Base-by-base conservation (phyloP, 345 rosid species). In the Moricandia arvensis region DNA sequence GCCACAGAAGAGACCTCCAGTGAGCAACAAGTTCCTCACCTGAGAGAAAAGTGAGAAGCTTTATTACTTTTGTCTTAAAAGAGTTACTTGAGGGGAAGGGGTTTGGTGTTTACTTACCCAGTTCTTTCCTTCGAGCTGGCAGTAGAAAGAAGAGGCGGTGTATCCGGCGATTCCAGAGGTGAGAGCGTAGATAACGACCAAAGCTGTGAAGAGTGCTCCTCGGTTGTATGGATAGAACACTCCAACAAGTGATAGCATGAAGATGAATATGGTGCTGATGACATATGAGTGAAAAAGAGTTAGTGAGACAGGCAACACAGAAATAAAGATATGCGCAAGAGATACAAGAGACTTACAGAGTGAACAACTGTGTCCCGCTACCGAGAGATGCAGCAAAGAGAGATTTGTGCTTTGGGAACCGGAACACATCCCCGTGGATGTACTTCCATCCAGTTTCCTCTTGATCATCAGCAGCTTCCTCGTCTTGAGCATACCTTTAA, bases 391-490 rank as follows among this genome's bases (percentile, higher is more conserved):
- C 93, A 10, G 96, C 86, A 82, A 93, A 85, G 7, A 93, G 63
- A 58, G 98, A 93, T 54, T 88, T 85, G 81, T 78, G 60, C 72
- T 82, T 83, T 5, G 98, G 98, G 78, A 83, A 93, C 18, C 95
- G 82, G 66, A 93, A 93, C 53, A 92, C 96, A 74, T 92, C 97
- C 3, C 94, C 91, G 33, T 84, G 91, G 67, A 92, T 87, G 85
- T 90, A 92, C 73, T 92, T 92, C 97, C 97, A 92, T 73, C 97
- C 97, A 38, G 87, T 90, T 81, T 92, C 96, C 41, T 93, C 96
- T 72, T 86, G 92, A 78, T 87, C 92, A 82, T 90, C 93, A 79
- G 87, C 91, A n/a, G 94, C 85, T 81, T 89, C 93, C 82, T 90
- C 96, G 76, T 93, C 96, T 75, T 85, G 94, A 17, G 93, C 89